Evolutionary conservation across 495 filamentous ascomycete genomes (phyloP).

Genomic region (Cercophora scortea): DNA sequence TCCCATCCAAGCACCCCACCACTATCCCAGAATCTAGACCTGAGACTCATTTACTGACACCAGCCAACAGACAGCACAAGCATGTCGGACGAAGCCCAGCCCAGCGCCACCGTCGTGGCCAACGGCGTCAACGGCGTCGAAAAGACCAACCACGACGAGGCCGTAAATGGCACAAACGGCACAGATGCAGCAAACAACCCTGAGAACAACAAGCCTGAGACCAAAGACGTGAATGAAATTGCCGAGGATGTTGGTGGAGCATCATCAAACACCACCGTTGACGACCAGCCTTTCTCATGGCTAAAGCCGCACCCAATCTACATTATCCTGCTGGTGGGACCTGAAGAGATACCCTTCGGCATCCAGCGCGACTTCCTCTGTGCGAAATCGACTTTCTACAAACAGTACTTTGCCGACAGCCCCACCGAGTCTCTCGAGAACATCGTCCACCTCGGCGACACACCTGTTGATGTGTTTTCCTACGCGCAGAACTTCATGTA

Average conservation of each 20-base stretch:
- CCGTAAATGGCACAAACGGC: neutral
- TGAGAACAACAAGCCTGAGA: neutral
- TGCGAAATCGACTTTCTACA: conserved; percentile 40
- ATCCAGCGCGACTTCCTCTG: conserved; percentile 49
- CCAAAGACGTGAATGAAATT: neutral
- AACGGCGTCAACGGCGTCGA: neutral
- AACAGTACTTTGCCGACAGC: conserved; percentile 30
- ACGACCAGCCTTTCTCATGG: conserved; percentile 22
- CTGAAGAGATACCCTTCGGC: conserved; percentile 40
- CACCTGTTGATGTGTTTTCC: conserved; percentile 38
- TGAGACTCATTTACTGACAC: neutral
- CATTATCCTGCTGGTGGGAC: conserved; percentile 43
- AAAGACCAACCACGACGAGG: neutral
- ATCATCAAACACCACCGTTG: neutral
- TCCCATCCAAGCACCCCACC: neutral
- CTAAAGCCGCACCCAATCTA: conserved; percentile 44
- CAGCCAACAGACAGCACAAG: neutral
- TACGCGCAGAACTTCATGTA: conserved; percentile 45
- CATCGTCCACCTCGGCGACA: conserved; percentile 38
- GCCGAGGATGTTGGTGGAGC: neutral
- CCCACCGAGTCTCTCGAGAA: conserved; percentile 30
- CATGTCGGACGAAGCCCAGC: neutral
- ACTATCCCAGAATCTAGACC: neutral
- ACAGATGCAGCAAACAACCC: neutral
- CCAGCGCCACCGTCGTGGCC: neutral